Conservation (phyloP, 2,329 filamentous ascomycete species). For the Huntiella savannae region DNA sequence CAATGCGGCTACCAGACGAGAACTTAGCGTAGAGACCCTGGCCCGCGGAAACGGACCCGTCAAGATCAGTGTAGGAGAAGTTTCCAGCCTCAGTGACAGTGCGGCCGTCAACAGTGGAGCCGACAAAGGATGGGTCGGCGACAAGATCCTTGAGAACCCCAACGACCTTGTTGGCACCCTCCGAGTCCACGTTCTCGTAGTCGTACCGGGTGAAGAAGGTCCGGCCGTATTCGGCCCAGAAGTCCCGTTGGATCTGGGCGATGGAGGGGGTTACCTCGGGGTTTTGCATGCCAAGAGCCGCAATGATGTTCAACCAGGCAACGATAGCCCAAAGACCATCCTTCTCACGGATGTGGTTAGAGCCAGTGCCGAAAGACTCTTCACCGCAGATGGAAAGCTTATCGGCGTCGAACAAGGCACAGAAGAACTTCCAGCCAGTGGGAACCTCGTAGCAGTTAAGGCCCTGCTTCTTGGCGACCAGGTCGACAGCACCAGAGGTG, state of each 20-base stretch:
- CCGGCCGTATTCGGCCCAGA: constrained; percentile 90
- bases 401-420: constrained; percentile 78
- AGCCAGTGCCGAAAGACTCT: constrained; percentile 94
- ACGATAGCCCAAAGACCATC: constrained; percentile 95
- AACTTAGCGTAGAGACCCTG: constrained; percentile 93
- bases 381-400: constrained; percentile 98
- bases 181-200: constrained; percentile 86
- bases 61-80: constrained; percentile 97
- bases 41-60: constrained; percentile 86
- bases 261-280: constrained; percentile 73
- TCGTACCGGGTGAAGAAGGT: constrained; percentile 99
- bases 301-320: constrained; percentile 97
- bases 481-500: constrained; percentile 84
- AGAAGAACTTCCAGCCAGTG: constrained; percentile 99
- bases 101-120: constrained; percentile 59
- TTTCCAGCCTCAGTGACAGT: constrained; percentile 82
- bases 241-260: constrained; percentile 87
- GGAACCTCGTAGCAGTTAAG: constrained; percentile 90
- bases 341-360: constrained; percentile 98
- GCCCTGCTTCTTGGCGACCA: constrained; percentile 86
- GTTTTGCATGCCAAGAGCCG: constrained; percentile 70
- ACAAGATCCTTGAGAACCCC: constrained; percentile 64
- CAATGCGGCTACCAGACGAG: constrained; percentile 82
- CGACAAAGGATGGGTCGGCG: constrained; percentile 54
- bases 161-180: constrained; percentile 79